Evolutionary conservation across 768 basidiomycete genomes (phyloP).

Genomic region (Tulasnella sp.): DNA sequence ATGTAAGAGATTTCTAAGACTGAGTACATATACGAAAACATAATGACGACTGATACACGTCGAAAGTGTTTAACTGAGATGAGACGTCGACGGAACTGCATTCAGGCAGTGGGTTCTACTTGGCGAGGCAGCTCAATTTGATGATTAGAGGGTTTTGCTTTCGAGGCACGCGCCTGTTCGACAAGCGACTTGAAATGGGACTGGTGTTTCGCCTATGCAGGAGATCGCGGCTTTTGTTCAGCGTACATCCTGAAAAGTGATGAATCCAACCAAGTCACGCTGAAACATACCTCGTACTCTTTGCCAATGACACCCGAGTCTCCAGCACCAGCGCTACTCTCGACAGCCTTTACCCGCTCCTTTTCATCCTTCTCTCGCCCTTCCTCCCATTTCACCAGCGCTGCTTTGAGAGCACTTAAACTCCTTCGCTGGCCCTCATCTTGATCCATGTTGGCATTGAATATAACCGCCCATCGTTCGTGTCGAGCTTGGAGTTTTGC

Average conservation of each 20-base stretch:
- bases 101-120: too few species aligned
- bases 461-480: conserved; percentile 12
- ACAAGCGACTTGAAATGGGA: conserved; percentile 4
- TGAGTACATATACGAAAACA: too few species aligned
- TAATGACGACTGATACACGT: too few species aligned
- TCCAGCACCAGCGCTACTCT: not conserved
- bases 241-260: not conserved
- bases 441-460: conserved; percentile 10
- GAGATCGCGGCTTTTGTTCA: too few species aligned
- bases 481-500: conserved; percentile 9
- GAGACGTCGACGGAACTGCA: too few species aligned
- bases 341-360: not conserved
- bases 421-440: not conserved
- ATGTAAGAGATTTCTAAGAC: too few species aligned
- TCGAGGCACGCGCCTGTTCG: conserved; percentile 8
- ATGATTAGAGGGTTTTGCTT: not conserved
- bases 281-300: conserved; percentile 10
- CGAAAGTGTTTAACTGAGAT: too few species aligned
- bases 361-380: conserved; percentile 11
- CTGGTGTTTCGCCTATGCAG: conserved; percentile 10
- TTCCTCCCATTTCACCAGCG: not conserved
- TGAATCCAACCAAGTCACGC: not conserved
- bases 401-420: not conserved
- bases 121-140: too few species aligned
- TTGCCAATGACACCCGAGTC: not conserved